Conservation (phyloP, 345 rosid genomes). For the Salix brachista region DNA sequence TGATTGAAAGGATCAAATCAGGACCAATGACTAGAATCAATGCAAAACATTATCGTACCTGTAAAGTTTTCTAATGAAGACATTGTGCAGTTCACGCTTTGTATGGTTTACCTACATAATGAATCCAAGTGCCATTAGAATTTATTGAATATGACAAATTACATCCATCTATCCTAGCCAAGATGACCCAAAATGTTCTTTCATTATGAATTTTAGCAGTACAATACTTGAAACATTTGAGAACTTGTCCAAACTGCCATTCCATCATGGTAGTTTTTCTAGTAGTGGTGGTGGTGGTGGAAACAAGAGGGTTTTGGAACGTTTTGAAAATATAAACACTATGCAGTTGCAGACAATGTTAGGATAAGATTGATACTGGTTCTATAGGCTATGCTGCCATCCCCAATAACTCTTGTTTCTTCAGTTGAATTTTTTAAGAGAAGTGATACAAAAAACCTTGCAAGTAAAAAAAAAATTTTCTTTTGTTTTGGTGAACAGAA, state of each 20-base stretch:
- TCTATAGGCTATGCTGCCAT: background rate
- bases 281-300: background rate
- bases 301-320: background rate
- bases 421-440: background rate
- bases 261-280: background rate
- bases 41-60: slow-evolving; percentile 39
- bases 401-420: background rate
- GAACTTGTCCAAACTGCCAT: background rate
- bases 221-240: background rate
- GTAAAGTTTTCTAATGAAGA: slow-evolving; percentile 91
- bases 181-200: background rate
- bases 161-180: background rate
- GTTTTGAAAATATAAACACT: background rate
- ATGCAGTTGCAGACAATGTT: background rate
- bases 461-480: too few relatives aligned
- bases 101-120: slow-evolving; percentile 78
- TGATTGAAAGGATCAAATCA: background rate
- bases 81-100: slow-evolving; percentile 91
- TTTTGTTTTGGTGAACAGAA: background rate
- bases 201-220: background rate
- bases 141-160: background rate
- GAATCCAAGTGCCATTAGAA: background rate
- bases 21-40: background rate
- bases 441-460: background rate
- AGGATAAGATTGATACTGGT: background rate